Conservation (phyloP, 371 early-diverging fungal genomes). For the Lichtheimia corymbifera region DNA sequence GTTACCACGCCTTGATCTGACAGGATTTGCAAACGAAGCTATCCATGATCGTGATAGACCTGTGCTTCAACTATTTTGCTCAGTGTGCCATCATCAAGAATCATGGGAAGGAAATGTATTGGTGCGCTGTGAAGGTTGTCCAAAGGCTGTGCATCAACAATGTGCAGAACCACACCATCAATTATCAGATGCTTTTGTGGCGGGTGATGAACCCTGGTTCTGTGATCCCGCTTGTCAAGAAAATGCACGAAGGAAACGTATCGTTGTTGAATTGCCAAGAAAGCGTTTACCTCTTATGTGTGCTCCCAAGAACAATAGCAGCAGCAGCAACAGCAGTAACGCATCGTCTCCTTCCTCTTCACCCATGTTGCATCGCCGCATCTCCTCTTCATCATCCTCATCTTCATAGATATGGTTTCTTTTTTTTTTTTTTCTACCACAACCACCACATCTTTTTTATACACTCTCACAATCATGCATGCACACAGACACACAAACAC, state of each 20-base stretch:
- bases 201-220: constrained; percentile 64
- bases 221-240: constrained; percentile 73
- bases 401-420: neutral
- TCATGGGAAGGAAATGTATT: constrained; percentile 68
- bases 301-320: constrained; percentile 14
- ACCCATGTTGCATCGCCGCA: constrained; percentile 1
- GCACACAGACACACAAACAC: neutral
- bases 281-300: constrained; percentile 74
- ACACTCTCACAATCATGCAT: neutral
- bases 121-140: constrained; percentile 86
- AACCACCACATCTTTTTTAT: neutral
- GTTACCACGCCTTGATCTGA: constrained; percentile 82
- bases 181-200: constrained; percentile 51
- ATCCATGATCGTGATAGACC: constrained; percentile 80
- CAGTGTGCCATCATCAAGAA: constrained; percentile 74
- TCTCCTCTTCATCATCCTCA: constrained; percentile 10
- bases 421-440: neutral
- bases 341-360: constrained; percentile 7
- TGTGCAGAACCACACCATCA: constrained; percentile 49
- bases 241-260: constrained; percentile 59
- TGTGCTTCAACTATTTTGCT: constrained; percentile 86
- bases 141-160: constrained; percentile 78
- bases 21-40: constrained; percentile 72
- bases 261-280: constrained; percentile 66
- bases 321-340: neutral